Conservation (phyloP, 2,329 filamentous ascomycete genomes). For the Nothopassalora personata region DNA sequence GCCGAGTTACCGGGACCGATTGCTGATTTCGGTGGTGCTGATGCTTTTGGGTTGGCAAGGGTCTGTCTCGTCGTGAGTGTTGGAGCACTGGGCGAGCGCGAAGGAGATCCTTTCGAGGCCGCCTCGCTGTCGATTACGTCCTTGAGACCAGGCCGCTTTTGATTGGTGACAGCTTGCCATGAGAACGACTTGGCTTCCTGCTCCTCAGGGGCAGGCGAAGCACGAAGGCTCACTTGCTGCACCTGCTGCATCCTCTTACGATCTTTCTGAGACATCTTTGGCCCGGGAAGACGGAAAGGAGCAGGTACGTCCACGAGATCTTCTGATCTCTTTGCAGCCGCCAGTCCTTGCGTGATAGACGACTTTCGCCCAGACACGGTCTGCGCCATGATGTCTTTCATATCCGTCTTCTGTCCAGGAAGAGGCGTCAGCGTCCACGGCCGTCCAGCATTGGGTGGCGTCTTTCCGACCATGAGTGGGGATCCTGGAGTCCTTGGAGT, state of each 20-base stretch:
- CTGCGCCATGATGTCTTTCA: conserved; percentile 72
- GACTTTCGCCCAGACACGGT: conserved; percentile 44
- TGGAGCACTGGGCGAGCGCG: conserved; percentile 37
- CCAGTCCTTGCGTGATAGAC: conserved; percentile 38
- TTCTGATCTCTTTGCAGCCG: conserved; percentile 24
- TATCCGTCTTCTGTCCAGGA: conserved; percentile 54
- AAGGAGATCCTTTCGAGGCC: conserved; percentile 23
- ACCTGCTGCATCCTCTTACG: conserved; percentile 76
- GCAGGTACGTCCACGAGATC: conserved; percentile 14
- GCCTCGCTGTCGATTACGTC: conserved; percentile 42
- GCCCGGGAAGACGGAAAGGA: conserved; percentile 33
- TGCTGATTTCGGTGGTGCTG: conserved; percentile 13
- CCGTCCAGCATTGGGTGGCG: conserved; percentile 26
- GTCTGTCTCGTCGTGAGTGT: conserved; percentile 60
- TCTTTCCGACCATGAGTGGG: conserved; percentile 22
- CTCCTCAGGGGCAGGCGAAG: conserved; percentile 1
- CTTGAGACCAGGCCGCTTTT: conserved; percentile 48
- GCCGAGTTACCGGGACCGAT: conserved; percentile 15
- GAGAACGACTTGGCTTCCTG: conserved; percentile 32
- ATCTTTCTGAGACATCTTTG: conserved; percentile 84
- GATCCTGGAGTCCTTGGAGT: conserved; percentile 31
- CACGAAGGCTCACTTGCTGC: conserved; percentile 36
- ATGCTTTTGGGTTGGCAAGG: conserved; percentile 43
- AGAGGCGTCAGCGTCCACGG: conserved; percentile 54
- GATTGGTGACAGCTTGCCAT: conserved; percentile 59